Percentiles rank a stretch among this genome's conserved stretches.
Evolutionary conservation across 2,329 filamentous ascomycete genomes (phyloP).

Genomic region (Cadophora gregata): DNA sequence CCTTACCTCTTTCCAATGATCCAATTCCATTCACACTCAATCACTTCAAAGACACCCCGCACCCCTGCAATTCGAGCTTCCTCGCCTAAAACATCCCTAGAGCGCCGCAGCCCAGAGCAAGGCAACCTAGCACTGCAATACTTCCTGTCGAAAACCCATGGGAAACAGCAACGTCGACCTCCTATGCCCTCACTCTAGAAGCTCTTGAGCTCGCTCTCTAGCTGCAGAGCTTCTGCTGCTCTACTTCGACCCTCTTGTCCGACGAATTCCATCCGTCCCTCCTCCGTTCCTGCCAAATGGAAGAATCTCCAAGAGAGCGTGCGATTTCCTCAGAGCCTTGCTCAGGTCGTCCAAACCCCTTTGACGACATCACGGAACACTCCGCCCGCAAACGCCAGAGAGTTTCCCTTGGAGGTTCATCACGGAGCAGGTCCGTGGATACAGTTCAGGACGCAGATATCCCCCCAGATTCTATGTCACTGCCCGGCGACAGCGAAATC

Average conservation of each 20-base stretch:
- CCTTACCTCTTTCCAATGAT: too few species aligned
- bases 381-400: conserved; percentile 64
- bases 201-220: conserved; percentile 27
- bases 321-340: conserved; percentile 67
- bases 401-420: conserved; percentile 63
- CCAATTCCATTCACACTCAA: not conserved
- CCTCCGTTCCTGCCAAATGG: conserved; percentile 49
- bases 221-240: conserved; percentile 32
- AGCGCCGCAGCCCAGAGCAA: not conserved
- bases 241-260: conserved; percentile 46
- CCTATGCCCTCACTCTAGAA: conserved; percentile 10
- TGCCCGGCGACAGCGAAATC: conserved; percentile 19
- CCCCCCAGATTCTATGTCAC: conserved; percentile 28
- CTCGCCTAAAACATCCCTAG: conserved; percentile 13
- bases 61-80: conserved; percentile 13
- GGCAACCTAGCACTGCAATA: conserved; percentile 7
- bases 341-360: conserved; percentile 68
- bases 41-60: not conserved
- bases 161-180: not conserved
- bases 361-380: conserved; percentile 59
- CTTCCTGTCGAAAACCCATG: conserved; percentile 4
- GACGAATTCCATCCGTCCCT: conserved; percentile 53
- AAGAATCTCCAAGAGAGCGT: conserved; percentile 57
- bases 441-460: conserved; percentile 35
- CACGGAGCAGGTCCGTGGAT: conserved; percentile 59